Conservation (phyloP, 108 stramenopile genomes). For the Fragilaria crotonensis region DNA sequence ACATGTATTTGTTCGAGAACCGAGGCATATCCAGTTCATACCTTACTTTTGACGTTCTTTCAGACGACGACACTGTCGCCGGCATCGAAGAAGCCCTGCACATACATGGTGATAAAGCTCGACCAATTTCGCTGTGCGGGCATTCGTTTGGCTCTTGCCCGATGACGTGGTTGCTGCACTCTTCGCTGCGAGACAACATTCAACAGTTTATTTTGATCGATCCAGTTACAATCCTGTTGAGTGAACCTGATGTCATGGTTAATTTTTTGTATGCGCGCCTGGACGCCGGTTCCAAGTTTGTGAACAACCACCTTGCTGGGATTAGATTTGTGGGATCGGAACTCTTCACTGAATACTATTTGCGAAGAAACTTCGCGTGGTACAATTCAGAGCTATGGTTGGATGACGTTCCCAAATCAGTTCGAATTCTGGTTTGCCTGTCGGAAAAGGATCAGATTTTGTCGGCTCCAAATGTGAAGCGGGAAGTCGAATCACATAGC, state of each 20-base stretch:
- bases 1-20: constrained; percentile 71
- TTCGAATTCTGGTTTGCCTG: constrained; percentile 47
- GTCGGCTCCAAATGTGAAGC: constrained; percentile 44
- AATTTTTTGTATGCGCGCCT: constrained; percentile 70
- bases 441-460: constrained; percentile 75
- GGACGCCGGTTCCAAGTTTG: constrained; percentile 14
- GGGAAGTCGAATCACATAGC: constrained; percentile 20
- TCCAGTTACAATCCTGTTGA: constrained; percentile 77
- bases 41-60: constrained; percentile 30
- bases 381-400: constrained; percentile 86
- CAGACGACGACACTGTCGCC: constrained; percentile 54
- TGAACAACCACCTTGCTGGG: constrained; percentile 24
- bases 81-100: constrained; percentile 54
- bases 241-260: constrained; percentile 74
- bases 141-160: constrained; percentile 88
- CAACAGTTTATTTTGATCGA: constrained; percentile 62
- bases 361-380: constrained; percentile 84
- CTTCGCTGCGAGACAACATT: constrained; percentile 16
- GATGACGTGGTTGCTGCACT: constrained; percentile 60
- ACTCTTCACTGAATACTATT: constrained; percentile 69
- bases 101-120: constrained; percentile 16
- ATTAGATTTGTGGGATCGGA: constrained; percentile 26
- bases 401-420: constrained; percentile 52
- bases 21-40: constrained; percentile 41
- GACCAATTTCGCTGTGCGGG: constrained; percentile 42